Base-by-base conservation (phyloP, 495 filamentous ascomycete genomes). In the Hyaloscypha hepaticicola region DNA sequence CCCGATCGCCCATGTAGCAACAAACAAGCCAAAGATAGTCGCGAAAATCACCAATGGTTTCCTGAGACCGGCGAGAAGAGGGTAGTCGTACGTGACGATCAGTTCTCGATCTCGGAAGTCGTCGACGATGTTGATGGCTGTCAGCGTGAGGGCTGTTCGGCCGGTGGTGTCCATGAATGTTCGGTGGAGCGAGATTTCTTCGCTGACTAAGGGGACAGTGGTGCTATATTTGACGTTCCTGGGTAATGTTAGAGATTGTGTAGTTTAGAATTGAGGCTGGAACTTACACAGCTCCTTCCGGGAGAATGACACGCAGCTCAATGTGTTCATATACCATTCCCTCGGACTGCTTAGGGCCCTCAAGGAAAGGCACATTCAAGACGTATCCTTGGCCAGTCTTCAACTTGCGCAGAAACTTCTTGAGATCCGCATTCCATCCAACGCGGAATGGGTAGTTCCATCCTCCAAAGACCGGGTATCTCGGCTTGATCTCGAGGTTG, bases 361-460 rank as follows among this genome's bases (percentile, higher is more conserved):
- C 93, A 19, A 99, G 77, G 77, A 99, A 96, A n/a, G 95, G 96
- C 24, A 97, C 90, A 74, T 91, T 95, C 33, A 99, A 82, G n/a
- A 96, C 84, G 69, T 90, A 94, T 5, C 84, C 82, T 38, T 90
- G 87, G 3, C 77, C 76, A 26, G 79, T 79, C 41, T 77, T 81
- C 28, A 78, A 76, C 69, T 84, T 86, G 58, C 90, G 84, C 60
- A 99, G 72, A 74, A 91, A 96, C 34, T 83, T 82, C 66, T 83
- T 82, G 24, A 96, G 82, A 61, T 94, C 85, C 59, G 90, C 88
- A 79, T 97, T 91, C 94, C 95, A 99, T 64, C 95, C 96, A 51
- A 97, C 84, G 52, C 88, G 88, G 79, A 97, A 99, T 66, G 88
- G 93, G 73, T 96, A 97, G 76, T 96, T 97, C 95, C 95, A 99